Percentiles rank a stretch among this genome's conserved stretches.
These are phyloP conservation scores for Dictyostelium firmibasis DNA, from an alignment of 78 protist genomes.

Conservation along the genomic window DNA sequence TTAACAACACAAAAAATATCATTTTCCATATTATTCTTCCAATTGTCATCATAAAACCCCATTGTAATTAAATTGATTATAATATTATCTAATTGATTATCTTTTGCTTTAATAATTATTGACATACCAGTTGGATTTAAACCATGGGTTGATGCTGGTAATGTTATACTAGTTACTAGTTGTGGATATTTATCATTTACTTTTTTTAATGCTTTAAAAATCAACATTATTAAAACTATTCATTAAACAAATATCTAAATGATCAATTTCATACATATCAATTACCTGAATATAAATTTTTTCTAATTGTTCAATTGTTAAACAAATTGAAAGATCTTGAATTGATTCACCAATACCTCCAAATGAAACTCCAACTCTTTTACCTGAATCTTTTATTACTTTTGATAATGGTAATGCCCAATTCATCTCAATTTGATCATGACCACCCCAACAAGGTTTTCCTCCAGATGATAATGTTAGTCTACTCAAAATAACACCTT, in stretches of 20 bases:
- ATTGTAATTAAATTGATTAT: neutral
- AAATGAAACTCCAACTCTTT: neutral
- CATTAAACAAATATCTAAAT: neutral
- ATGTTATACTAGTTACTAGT: neutral
- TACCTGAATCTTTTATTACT: neutral
- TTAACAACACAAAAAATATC: neutral
- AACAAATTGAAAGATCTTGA: neutral
- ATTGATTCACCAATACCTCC: neutral
- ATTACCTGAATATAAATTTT: neutral
- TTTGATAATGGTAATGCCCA: slow-evolving; percentile 23
- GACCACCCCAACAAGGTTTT: slow-evolving; percentile 3
- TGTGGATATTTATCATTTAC: neutral
- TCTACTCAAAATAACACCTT: neutral
- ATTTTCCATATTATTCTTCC: neutral
- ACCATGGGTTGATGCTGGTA: neutral
- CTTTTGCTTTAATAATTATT: neutral
- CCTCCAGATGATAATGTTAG: neutral
- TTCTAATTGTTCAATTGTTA: neutral
- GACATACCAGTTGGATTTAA: neutral
- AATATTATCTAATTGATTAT: neutral
- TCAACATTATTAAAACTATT: neutral
- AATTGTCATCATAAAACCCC: neutral
- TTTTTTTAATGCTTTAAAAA: neutral
- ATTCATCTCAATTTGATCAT: neutral
- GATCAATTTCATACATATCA: neutral